Conservation (phyloP, 169 alveolate genomes). For the Plasmodium malariae region DNA sequence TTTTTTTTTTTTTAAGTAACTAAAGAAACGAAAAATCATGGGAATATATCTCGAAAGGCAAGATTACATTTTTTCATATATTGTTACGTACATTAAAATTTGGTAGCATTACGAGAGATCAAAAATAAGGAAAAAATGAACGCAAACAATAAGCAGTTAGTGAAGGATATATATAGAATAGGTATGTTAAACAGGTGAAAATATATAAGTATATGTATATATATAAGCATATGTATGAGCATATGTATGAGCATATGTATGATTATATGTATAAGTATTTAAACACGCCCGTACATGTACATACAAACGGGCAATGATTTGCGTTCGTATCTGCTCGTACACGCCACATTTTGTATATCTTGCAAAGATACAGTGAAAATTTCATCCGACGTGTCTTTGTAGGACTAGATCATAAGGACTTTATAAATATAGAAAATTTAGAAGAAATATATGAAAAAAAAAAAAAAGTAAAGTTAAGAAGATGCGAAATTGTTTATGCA, state of each 20-base stretch:
- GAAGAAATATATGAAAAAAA: constrained; percentile 75
- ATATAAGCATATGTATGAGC: neutral
- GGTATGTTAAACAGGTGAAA: constrained; percentile 23
- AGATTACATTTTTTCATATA: too few species aligned
- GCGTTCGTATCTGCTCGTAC: too few species aligned
- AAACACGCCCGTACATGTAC: neutral
- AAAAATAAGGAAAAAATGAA: constrained; percentile 11
- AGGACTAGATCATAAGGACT: constrained; percentile 72
- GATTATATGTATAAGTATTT: neutral
- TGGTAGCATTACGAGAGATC: neutral
- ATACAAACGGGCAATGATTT: too few species aligned
- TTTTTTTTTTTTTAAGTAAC: constrained; percentile 7
- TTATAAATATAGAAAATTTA: constrained; percentile 41
- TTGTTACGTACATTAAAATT: neutral
- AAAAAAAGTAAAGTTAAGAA: constrained; percentile 45
- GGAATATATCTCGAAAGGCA: too few species aligned
- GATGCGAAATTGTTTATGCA: constrained; percentile 77
- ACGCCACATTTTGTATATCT: neutral
- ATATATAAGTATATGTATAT: neutral
- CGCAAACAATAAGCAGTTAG: constrained; percentile 35
- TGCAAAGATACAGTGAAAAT: neutral
- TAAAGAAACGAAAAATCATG: constrained; percentile 29
- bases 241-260: neutral
- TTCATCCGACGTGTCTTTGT: neutral
- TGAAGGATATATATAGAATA: constrained; percentile 64